A percentile compares a stretch with the other conserved stretches of the same genome.
phyloP scores from a whole-genome alignment of 2,329 filamentous ascomycete genomes.

The Ophiosphaerella narmari region DNA sequence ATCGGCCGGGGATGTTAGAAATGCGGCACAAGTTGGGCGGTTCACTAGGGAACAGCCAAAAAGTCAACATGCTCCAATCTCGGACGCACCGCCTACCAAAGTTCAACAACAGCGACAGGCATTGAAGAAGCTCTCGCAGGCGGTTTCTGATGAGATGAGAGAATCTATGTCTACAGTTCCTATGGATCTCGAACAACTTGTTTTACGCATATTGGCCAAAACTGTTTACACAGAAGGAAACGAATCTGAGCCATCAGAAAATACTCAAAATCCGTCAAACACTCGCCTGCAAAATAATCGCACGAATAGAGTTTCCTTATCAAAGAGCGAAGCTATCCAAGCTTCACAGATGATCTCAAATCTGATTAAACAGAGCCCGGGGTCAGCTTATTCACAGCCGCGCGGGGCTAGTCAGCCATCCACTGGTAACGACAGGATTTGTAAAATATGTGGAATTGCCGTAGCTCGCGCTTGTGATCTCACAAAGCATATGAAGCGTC shows the following conservation, averaged over 20 bases:
- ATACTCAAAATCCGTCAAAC: neutral
- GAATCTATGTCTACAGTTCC: slow-evolving; percentile 15
- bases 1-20: neutral
- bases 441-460: slow-evolving; percentile 22
- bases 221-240: slow-evolving; percentile 1
- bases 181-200: slow-evolving; percentile 28
- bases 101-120: slow-evolving; percentile 34
- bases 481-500: slow-evolving; percentile 79
- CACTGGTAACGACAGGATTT: slow-evolving; percentile 17
- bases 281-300: neutral
- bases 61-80: slow-evolving; percentile 6
- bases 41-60: neutral
- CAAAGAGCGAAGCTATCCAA: slow-evolving; percentile 26
- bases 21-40: neutral
- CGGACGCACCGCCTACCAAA: slow-evolving; percentile 37
- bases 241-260: neutral
- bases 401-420: slow-evolving; percentile 19
- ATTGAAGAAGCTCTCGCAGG: slow-evolving; percentile 29
- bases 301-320: slow-evolving; percentile 14
- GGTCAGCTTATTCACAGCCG: slow-evolving; percentile 9
- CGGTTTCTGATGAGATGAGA: slow-evolving; percentile 20
- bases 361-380: slow-evolving; percentile 28
- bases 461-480: slow-evolving; percentile 48
- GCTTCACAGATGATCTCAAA: slow-evolving; percentile 30
- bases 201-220: slow-evolving; percentile 22